Conservation (phyloP, 2,329 filamentous ascomycete species). For the Lasiodiplodia hormozganensis region DNA sequence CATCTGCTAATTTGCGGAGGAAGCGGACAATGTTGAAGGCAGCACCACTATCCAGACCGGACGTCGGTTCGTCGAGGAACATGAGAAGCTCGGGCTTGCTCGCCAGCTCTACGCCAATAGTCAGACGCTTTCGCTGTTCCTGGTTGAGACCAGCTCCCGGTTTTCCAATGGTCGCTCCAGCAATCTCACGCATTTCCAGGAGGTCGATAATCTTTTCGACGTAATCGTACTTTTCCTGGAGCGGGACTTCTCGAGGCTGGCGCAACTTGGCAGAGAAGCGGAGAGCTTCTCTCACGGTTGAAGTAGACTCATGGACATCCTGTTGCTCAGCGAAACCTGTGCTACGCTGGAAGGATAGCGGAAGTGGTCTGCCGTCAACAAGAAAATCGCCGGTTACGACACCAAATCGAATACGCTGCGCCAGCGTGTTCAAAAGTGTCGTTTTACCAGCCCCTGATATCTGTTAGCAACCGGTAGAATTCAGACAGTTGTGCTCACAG, state of each 20-base stretch:
- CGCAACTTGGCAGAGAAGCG: constrained; percentile 71
- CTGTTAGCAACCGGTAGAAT: neutral
- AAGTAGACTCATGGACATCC: constrained; percentile 71
- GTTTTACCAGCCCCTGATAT: constrained; percentile 46
- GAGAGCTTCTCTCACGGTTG: constrained; percentile 71
- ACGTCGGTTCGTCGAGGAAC: constrained; percentile 75
- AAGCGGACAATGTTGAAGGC: constrained; percentile 72
- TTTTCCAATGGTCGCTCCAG: constrained; percentile 68
- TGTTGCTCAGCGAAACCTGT: constrained; percentile 67
- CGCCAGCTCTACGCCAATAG: constrained; percentile 75
- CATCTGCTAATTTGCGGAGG: constrained; percentile 69
- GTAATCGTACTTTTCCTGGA: constrained; percentile 70
- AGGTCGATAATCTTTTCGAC: constrained; percentile 69
- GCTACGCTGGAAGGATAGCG: constrained; percentile 57
- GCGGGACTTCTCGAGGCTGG: constrained; percentile 63
- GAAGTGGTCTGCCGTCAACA: constrained; percentile 49
- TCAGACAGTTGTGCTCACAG: neutral
- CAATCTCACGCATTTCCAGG: constrained; percentile 71
- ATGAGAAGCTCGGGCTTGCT: constrained; percentile 69
- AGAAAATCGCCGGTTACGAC: constrained; percentile 54
- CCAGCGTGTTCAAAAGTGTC: constrained; percentile 48
- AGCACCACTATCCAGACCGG: constrained; percentile 68
- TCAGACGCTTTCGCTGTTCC: constrained; percentile 74
- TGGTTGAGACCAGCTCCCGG: constrained; percentile 60
- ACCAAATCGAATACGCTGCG: constrained; percentile 54